Evolutionary conservation across 768 basidiomycete genomes (phyloP), one percentile per base, ranked within the genome.

Genomic region (Jaapia argillacea): DNA sequence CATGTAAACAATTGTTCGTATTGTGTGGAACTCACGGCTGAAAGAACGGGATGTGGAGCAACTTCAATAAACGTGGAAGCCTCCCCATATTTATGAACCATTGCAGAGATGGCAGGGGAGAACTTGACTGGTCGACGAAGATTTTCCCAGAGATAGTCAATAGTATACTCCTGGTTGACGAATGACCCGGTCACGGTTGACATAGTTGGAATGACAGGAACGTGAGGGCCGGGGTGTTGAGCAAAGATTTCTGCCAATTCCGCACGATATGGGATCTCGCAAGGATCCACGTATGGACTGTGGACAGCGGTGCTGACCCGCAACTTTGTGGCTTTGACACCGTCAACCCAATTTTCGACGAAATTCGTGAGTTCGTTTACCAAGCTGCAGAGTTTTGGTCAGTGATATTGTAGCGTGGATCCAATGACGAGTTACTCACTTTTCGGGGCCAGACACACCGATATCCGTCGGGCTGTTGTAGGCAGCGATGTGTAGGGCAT

Each of bases 231-330:
- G 7, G 10, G 10, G 21, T 38, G 21, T 7, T 22, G 7, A 7
- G 37, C 12, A 21, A 38, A 38, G 10, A 38, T 22, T 7, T 21
- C 20, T 21, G 12, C 20, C 10, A 38, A 7, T 21, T 38, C 10
- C 37, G 10, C 43, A 28, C 10, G 10, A 41, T 42, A 51, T 10
- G 42, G 33, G 1, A 26, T 36, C 20, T 43, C 38, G 43, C 50
- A 51, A 13, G 36, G 13, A 18, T 48, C 48, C 48, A 51, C 47
- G 31, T 48, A 39, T 6, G 23, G 23, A 10, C 40, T 41, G 33
- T 51, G 50, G 2, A 51, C 50, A 3, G 50, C 42, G 36, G 40
- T 40, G 20, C 10, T 10, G 10, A 22, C 21, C 12, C 37, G 37
- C 10, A 38, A 21, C 22, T 22, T 38, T 12, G 10, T 7, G 13